A percentile compares a stretch with the other conserved stretches of the same genome.
Conservation (phyloP, 164 flowering plant species). For the Buxus sempervirens region DNA sequence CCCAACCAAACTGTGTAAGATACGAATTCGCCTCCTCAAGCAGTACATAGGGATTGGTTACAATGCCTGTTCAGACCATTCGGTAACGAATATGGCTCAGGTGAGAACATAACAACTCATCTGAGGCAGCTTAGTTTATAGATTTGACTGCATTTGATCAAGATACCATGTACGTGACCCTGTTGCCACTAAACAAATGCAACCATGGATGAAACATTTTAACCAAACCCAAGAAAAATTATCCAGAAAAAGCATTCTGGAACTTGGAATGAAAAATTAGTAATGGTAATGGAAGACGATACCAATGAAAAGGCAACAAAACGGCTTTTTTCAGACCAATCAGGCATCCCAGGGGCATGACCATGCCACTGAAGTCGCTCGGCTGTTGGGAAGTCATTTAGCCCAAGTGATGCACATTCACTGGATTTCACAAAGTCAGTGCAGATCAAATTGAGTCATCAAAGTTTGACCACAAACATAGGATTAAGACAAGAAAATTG, state of each 20-base stretch:
- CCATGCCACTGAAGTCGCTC: constrained; percentile 93
- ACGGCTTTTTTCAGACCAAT: constrained; percentile 86
- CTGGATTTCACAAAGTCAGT: constrained; percentile 29
- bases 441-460: not conserved
- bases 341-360: constrained; percentile 59
- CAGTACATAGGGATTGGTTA: no score
- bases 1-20: no score
- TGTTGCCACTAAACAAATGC: not conserved
- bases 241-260: not conserved
- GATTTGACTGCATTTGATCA: not conserved
- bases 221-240: not conserved
- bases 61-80: no score
- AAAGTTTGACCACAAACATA: constrained; percentile 4
- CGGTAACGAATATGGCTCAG: no score
- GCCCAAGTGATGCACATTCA: constrained; percentile 86
- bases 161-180: no score
- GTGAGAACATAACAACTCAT: not conserved
- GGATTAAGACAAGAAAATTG: not conserved
- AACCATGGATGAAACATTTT: not conserved
- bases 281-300: constrained; percentile 1
- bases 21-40: not conserved
- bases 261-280: not conserved
- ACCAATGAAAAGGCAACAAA: constrained; percentile 91
- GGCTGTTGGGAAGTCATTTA: constrained; percentile 77
- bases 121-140: not conserved